phyloP scores from a whole-genome alignment of 805 yeast genomes.

The Pichia thaimueangensis region DNA sequence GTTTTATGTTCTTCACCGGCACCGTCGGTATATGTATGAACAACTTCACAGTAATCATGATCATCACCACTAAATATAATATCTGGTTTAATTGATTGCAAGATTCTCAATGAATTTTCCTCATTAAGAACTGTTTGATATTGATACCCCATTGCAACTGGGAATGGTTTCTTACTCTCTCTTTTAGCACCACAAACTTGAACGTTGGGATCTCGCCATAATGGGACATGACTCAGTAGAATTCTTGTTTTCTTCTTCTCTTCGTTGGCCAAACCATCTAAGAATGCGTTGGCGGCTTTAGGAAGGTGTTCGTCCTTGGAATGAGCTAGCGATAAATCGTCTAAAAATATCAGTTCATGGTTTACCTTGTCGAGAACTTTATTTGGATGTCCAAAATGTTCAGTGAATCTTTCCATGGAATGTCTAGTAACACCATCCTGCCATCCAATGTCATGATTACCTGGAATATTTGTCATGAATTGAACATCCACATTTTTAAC shows the following conservation, averaged over 20 bases:
- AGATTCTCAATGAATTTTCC: constrained; percentile 49
- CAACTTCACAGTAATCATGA: constrained; percentile 85
- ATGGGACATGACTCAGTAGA: constrained; percentile 79
- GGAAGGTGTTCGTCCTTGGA: constrained; percentile 38
- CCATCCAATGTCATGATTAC: constrained; percentile 95
- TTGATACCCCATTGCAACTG: constrained; percentile 69
- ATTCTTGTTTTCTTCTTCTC: constrained; percentile 45
- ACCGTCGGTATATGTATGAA: constrained; percentile 36
- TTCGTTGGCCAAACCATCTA: constrained; percentile 33
- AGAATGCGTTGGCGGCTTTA: constrained; percentile 44
- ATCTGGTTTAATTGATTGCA: constrained; percentile 55
- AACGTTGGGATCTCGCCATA: constrained; percentile 53
- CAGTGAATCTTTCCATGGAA: constrained; percentile 55
- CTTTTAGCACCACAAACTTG: constrained; percentile 71
- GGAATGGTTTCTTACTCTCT: constrained; percentile 61
- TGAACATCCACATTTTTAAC: constrained; percentile 27
- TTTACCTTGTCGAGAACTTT: constrained; percentile 50
- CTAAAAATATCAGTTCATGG: constrained; percentile 70
- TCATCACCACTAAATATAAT: constrained; percentile 89
- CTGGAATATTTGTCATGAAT: constrained; percentile 51
- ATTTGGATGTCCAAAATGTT: constrained; percentile 68
- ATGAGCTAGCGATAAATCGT: constrained; percentile 73
- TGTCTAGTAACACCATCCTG: constrained; percentile 59
- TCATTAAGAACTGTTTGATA: constrained; percentile 80
- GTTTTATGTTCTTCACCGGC: constrained; percentile 3